Conservation (phyloP, 192 early-diverging fungal species). For the Backusella tarrabulga region DNA sequence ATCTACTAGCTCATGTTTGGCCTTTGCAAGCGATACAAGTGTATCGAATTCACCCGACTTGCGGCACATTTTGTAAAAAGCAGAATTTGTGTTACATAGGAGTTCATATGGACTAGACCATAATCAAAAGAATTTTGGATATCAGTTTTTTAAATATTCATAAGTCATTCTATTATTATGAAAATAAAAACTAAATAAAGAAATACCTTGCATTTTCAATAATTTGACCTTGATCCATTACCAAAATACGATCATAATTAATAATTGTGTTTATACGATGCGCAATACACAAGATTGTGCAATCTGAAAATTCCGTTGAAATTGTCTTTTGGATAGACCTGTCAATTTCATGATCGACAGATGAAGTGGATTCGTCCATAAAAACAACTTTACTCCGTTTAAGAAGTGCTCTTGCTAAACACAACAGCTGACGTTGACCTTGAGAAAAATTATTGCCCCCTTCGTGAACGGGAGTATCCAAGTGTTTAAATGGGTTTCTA, state of each 20-base stretch:
- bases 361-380: constrained; percentile 54
- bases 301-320: constrained; percentile 45
- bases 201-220: constrained; percentile 71
- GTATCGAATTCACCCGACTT: constrained; percentile 81
- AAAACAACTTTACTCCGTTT: constrained; percentile 45
- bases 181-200: background rate
- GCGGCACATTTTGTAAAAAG: constrained; percentile 74
- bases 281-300: constrained; percentile 61
- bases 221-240: constrained; percentile 73
- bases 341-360: constrained; percentile 58
- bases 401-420: constrained; percentile 75
- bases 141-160: background rate
- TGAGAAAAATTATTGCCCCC: constrained; percentile 78
- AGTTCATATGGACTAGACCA: constrained; percentile 59
- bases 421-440: constrained; percentile 77
- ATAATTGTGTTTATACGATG: constrained; percentile 54
- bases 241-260: constrained; percentile 74
- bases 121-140: background rate
- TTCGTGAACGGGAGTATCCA: constrained; percentile 60
- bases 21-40: constrained; percentile 55
- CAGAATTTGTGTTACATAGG: constrained; percentile 50
- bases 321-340: constrained; percentile 56
- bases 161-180: background rate
- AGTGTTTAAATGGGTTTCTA: constrained; percentile 8
- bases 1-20: constrained; percentile 18